Conservation (phyloP, 768 basidiomycete genomes). For the Lentinula raphanica region DNA sequence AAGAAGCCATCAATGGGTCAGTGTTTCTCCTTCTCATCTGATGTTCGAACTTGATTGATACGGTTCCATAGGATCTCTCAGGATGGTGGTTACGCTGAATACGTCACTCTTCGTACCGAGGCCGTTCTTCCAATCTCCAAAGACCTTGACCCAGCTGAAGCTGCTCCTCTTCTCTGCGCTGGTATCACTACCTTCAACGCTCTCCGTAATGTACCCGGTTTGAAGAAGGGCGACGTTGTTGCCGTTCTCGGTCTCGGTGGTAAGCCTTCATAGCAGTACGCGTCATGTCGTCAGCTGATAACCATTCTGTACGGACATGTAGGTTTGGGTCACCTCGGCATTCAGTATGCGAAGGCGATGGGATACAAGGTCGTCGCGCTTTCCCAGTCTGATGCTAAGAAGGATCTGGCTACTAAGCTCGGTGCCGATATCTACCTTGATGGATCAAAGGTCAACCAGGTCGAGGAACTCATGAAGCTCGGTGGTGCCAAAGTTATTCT, state of each 20-base stretch:
- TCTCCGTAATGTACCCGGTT: background rate
- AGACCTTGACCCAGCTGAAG: slow-evolving; percentile 1
- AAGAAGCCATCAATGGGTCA: background rate
- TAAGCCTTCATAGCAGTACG: background rate
- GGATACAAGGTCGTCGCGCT: slow-evolving; percentile 4
- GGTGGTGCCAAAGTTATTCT: background rate
- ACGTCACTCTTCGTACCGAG: background rate
- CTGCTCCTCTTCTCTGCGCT: background rate
- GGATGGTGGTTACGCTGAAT: slow-evolving; percentile 3
- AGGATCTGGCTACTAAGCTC: background rate
- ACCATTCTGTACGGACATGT: background rate
- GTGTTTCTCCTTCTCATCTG: background rate
- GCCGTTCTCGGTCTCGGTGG: background rate
- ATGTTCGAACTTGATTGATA: background rate
- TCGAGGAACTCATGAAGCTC: background rate
- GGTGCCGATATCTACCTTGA: slow-evolving; percentile 3
- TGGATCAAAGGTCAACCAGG: slow-evolving; percentile 1
- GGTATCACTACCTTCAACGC: slow-evolving; percentile 1
- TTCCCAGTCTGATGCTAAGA: background rate
- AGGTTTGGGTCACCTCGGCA: slow-evolving; percentile 4
- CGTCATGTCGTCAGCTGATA: background rate
- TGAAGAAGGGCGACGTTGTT: background rate
- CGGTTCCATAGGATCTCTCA: background rate
- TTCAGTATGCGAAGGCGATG: slow-evolving; percentile 1
- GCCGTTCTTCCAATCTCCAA: slow-evolving; percentile 1